phyloP scores from a whole-genome alignment of 768 basidiomycete genomes.

The Favolaschia claudopus region DNA sequence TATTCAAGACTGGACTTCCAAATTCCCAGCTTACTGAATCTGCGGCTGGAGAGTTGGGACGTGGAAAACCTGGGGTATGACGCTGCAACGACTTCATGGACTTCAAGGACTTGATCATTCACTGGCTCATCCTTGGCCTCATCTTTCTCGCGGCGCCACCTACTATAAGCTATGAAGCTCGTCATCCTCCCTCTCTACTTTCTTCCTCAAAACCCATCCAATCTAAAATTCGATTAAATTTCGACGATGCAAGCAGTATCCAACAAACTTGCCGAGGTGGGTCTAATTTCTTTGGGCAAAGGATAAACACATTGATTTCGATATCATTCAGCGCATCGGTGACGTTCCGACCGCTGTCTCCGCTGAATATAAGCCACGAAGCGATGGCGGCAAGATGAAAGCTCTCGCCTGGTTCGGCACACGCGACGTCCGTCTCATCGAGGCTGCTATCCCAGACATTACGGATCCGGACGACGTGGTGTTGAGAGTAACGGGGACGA shows the following conservation, averaged over 20 bases:
- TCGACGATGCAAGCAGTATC: slow-evolving; percentile 16
- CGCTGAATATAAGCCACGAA: slow-evolving; percentile 54
- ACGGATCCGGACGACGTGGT: slow-evolving; percentile 81
- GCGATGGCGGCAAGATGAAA: slow-evolving; percentile 66
- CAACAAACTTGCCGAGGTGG: slow-evolving; percentile 20
- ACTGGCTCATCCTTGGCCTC: too few species aligned
- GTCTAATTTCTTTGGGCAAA: neutral
- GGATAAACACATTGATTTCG: neutral
- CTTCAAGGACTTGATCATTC: too few species aligned
- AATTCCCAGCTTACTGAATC: too few species aligned
- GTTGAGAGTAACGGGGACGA: slow-evolving; percentile 77
- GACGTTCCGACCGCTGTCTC: slow-evolving; percentile 47
- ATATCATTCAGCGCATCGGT: slow-evolving; percentile 42
- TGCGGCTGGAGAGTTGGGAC: too few species aligned
- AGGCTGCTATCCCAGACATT: slow-evolving; percentile 59
- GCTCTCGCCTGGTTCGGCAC: slow-evolving; percentile 75
- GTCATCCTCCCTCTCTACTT: too few species aligned
- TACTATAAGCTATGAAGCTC: too few species aligned
- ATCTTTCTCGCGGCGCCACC: too few species aligned
- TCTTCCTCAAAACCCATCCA: too few species aligned
- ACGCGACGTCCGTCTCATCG: slow-evolving; percentile 51
- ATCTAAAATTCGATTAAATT: too few species aligned
- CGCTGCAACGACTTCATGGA: too few species aligned
- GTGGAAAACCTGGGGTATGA: too few species aligned
- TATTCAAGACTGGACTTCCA: too few species aligned